These are phyloP conservation scores for Acorus calamus DNA, from an alignment of 106 monocot species.

Conservation along the genomic window DNA sequence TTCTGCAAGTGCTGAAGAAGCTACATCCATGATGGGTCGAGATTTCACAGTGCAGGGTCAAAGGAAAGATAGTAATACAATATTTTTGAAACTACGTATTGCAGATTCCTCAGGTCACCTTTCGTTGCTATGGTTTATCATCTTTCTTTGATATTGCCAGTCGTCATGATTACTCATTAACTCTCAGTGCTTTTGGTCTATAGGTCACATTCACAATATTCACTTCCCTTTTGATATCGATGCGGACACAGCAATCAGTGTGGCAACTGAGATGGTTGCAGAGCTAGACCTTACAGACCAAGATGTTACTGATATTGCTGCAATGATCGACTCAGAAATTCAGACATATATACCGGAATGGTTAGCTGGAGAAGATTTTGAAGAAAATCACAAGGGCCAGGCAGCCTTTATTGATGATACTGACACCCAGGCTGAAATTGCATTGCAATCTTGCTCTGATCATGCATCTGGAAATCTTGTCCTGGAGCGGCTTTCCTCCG, in stretches of 20 bases:
- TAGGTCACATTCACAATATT: slow-evolving; percentile 54
- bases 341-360: slow-evolving; percentile 49
- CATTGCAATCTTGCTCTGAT: slow-evolving; percentile 20
- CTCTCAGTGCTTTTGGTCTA: background rate
- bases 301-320: slow-evolving; percentile 57
- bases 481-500: slow-evolving; percentile 57
- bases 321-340: slow-evolving; percentile 70
- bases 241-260: slow-evolving; percentile 58
- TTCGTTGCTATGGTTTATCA: background rate
- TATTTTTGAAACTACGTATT: slow-evolving; percentile 46
- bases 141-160: background rate
- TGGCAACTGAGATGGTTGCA: slow-evolving; percentile 62
- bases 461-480: slow-evolving; percentile 16
- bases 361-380: slow-evolving; percentile 10
- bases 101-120: slow-evolving; percentile 52
- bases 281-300: slow-evolving; percentile 54
- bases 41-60: slow-evolving; percentile 52
- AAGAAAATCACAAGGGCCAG: slow-evolving; percentile 10
- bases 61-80: slow-evolving; percentile 38
- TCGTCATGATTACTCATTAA: too few species aligned
- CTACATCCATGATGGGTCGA: slow-evolving; percentile 9
- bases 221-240: slow-evolving; percentile 68
- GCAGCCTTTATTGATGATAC: slow-evolving; percentile 4
- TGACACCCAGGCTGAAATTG: slow-evolving; percentile 24
- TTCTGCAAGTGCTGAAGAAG: background rate